A percentile compares a stretch with the other conserved stretches of the same genome.
Evolutionary conservation across 208 protist species (phyloP).

Genomic region (Endotrypanum monterogeii): DNA sequence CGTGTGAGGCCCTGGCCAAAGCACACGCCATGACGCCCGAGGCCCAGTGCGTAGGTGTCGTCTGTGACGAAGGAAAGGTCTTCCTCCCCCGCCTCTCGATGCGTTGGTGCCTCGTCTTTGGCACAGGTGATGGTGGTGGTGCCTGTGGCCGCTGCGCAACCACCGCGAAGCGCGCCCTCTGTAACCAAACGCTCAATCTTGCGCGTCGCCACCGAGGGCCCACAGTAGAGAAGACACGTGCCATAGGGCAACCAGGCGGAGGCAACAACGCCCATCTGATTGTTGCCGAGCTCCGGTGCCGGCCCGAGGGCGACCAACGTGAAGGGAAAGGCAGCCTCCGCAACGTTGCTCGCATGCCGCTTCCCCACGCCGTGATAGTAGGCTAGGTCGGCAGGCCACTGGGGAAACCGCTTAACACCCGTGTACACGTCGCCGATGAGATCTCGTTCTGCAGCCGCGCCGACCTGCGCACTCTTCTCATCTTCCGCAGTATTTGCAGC

Average conservation of each 20-base stretch:
- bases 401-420: conserved; percentile 49
- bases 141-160: neutral
- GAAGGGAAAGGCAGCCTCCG: conserved; percentile 74
- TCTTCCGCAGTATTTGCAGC: neutral
- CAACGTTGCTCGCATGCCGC: conserved; percentile 44
- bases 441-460: neutral
- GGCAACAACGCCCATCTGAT: conserved; percentile 66
- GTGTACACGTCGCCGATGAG: conserved; percentile 36
- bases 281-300: conserved; percentile 61
- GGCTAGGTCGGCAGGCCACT: conserved; percentile 54
- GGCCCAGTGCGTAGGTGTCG: conserved; percentile 83
- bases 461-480: neutral
- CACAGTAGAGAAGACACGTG: conserved; percentile 82
- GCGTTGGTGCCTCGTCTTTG: neutral
- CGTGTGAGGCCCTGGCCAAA: conserved; percentile 80
- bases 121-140: neutral
- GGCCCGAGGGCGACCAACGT: conserved; percentile 61
- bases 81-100: conserved; percentile 19
- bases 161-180: conserved; percentile 3
- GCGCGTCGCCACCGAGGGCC: conserved; percentile 56
- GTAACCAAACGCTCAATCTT: conserved; percentile 48
- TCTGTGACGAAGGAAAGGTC: conserved; percentile 58
- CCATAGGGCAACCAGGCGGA: conserved; percentile 66
- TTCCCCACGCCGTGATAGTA: conserved; percentile 83
- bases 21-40: conserved; percentile 69